These are phyloP conservation scores for Penicillium paneum DNA, from an alignment of 2,329 filamentous ascomycete species.

Conservation along the genomic window DNA sequence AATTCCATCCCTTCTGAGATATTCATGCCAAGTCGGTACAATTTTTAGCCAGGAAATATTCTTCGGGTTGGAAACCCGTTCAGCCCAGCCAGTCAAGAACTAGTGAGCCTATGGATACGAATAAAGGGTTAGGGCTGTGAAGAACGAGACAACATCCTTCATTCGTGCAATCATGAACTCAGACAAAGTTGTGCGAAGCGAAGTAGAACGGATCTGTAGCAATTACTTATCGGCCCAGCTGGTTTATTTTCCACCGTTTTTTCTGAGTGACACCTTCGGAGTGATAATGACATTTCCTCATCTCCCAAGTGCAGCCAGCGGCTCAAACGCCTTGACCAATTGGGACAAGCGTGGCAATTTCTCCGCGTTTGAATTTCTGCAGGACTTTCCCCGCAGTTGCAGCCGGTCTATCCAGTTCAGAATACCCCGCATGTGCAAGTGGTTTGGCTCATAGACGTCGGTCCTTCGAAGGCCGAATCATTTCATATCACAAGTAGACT, in stretches of 20 bases:
- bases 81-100: not conserved
- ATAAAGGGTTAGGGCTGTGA: not conserved
- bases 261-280: too few relatives aligned
- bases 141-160: not conserved
- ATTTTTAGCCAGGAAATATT: not conserved
- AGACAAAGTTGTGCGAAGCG: not conserved
- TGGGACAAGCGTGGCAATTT: not conserved
- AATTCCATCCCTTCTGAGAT: not conserved
- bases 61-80: not conserved
- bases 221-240: not conserved
- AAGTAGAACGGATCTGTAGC: not conserved
- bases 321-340: constrained; percentile 9
- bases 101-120: not conserved
- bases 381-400: not conserved
- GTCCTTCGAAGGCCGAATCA: not conserved
- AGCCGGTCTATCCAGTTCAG: not conserved
- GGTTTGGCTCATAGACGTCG: not conserved
- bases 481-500: not conserved
- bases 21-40: not conserved
- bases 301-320: not conserved
- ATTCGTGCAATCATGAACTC: not conserved
- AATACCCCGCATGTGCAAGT: not conserved
- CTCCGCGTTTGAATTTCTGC: not conserved
- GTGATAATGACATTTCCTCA: not conserved
- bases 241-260: not conserved